Evolutionary conservation across 306 rosid genomes (phyloP), one percentile per base, ranked within the genome.

Genomic region (Lablab purpureus): DNA sequence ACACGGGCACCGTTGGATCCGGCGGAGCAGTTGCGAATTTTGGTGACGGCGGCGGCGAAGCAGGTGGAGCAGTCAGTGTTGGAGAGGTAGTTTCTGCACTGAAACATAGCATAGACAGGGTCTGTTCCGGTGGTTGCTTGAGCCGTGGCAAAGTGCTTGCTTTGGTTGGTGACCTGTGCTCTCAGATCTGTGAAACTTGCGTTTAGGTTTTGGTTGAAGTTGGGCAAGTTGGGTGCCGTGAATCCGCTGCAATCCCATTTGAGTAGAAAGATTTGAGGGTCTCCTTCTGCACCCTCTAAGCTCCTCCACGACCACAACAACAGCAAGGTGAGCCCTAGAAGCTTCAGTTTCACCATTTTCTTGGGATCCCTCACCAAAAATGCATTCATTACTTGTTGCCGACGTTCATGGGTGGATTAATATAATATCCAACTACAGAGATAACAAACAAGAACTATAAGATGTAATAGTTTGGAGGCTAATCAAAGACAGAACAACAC

Each of bases 171-270:
- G 0, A 90, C 67, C 10, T 86, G 68, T 0, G 74, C 37, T 52
- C 49, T 75, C 50, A 89, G 73, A 43, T 8, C 73, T 59, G 2
- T 22, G 8, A 91, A 79, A 65, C 86, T 86, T 64, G 85, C 68
- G 86, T 89, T 87, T 50, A 87, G 89, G 43, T 84, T 89, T 37
- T 82, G 56, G 41, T 76, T 37, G 86, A 89, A 91, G 21, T 51
- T 67, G 6, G 87, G 50, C 3, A 34, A 51, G 56, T 18, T 17
- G 23, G 90, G 76, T 17, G 80, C 89, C 52, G 81, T 87, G 87
- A 84, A 86, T n/a, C 67, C 83, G 82, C 93, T 91, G 83, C 93
- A 91, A 19, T 91, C 96, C 2, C 46, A 63, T 85, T 84, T 89
- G 25, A 91, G 12, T 3, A 89, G 73, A 51, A 15, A 64, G 28